phyloP scores from a whole-genome alignment of 306 rosid genomes.

The Prunus salicina region DNA sequence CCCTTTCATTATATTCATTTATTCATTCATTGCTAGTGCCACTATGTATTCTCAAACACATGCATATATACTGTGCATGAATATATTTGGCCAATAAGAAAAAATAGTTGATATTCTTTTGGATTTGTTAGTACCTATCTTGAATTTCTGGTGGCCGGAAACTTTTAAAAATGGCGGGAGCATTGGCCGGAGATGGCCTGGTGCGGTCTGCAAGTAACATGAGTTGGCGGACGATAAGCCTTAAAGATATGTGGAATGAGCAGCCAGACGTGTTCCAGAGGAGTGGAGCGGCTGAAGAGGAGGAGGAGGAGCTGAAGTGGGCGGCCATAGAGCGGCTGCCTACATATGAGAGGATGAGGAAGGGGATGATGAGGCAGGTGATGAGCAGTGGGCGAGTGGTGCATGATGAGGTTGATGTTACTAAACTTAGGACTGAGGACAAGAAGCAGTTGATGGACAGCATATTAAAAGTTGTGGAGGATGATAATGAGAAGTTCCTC shows the following conservation, averaged over 20 bases:
- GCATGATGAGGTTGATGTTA: conserved; percentile 52
- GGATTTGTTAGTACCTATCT: neutral
- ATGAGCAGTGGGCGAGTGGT: conserved; percentile 5
- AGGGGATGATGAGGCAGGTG: conserved; percentile 56
- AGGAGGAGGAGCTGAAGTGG: conserved; percentile 64
- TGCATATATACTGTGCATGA: too few species aligned
- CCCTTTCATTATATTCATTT: too few species aligned
- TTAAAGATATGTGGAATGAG: conserved; percentile 48
- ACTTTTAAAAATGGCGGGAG: conserved; percentile 34
- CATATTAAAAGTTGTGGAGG: conserved; percentile 55
- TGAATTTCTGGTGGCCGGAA: neutral
- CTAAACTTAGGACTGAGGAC: conserved; percentile 50
- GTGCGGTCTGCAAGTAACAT: conserved; percentile 33
- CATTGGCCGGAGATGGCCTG: conserved; percentile 43
- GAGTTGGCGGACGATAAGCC: conserved; percentile 43
- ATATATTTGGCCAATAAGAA: too few species aligned
- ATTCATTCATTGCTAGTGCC: too few species aligned
- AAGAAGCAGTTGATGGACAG: conserved; percentile 56
- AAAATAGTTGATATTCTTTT: neutral
- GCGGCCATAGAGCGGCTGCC: conserved; percentile 80
- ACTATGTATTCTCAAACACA: neutral
- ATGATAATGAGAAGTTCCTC: conserved; percentile 60
- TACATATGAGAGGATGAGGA: conserved; percentile 59
- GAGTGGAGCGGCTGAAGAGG: conserved; percentile 49
- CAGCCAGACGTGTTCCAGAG: conserved; percentile 48